These are phyloP conservation scores for Boeremia exigua DNA, from an alignment of 2,329 filamentous ascomycete genomes.

Conservation along the genomic window DNA sequence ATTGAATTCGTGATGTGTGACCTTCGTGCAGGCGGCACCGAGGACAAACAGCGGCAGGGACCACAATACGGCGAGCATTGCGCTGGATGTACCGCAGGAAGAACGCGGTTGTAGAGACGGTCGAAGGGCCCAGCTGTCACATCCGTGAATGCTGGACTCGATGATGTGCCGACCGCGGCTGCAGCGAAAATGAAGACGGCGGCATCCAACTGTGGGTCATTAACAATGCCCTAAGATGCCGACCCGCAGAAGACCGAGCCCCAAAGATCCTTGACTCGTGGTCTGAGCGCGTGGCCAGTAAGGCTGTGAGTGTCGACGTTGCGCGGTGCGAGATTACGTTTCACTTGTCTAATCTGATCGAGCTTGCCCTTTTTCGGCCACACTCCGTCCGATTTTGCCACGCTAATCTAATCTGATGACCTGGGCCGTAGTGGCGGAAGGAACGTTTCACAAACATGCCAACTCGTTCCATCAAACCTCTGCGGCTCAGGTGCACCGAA, in stretches of 20 bases:
- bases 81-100: background rate
- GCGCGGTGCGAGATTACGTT: background rate
- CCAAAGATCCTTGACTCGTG: background rate
- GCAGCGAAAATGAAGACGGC: slow-evolving; percentile 1
- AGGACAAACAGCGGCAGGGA: slow-evolving; percentile 10
- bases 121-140: background rate
- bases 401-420: slow-evolving; percentile 14
- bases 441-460: background rate
- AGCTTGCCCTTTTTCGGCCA: background rate
- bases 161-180: background rate
- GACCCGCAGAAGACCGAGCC: background rate
- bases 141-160: background rate
- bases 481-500: background rate
- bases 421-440: slow-evolving; percentile 24
- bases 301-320: background rate
- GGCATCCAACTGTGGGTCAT: background rate
- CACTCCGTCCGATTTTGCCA: background rate
- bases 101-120: background rate
- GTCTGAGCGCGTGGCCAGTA: background rate
- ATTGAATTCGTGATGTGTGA: slow-evolving; percentile 56
- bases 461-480: background rate
- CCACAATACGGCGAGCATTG: slow-evolving; percentile 1
- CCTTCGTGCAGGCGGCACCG: slow-evolving; percentile 24
- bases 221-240: background rate
- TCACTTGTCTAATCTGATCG: slow-evolving; percentile 3